A percentile compares a stretch with the other conserved stretches of the same genome.
Conservation (phyloP, 768 basidiomycete genomes). For the Podaxis mareebaensis region DNA sequence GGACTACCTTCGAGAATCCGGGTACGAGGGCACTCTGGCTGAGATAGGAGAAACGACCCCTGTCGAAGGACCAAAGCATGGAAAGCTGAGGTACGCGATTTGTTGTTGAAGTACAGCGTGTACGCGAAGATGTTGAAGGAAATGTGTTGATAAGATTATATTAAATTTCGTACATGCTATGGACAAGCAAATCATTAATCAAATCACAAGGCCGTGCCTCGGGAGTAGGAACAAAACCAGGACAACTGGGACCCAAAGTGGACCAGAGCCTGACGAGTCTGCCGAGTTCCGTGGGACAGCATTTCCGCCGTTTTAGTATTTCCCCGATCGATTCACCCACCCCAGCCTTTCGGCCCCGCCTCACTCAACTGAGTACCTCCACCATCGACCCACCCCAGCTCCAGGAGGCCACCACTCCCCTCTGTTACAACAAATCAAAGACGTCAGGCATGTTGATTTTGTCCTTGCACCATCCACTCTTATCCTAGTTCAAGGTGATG, state of each 20-base stretch:
- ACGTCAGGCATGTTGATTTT: slow-evolving; percentile 9
- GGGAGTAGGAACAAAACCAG: not conserved
- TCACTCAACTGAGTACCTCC: not conserved
- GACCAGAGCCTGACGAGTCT: not conserved
- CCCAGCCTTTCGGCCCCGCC: not conserved
- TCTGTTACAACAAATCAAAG: not conserved
- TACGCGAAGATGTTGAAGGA: too few relatives aligned
- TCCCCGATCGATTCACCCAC: not conserved
- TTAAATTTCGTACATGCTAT: too few relatives aligned
- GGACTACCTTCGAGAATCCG: too few relatives aligned
- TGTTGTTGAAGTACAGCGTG: too few relatives aligned
- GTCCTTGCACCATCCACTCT: not conserved
- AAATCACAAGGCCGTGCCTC: too few relatives aligned
- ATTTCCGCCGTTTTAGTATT: not conserved
- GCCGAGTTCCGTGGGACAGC: too few relatives aligned
- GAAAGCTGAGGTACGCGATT: too few relatives aligned
- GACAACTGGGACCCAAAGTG: not conserved
- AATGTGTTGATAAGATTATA: too few relatives aligned
- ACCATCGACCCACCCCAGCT: not conserved
- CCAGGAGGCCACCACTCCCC: not conserved
- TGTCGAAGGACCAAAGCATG: too few relatives aligned
- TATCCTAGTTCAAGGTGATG: slow-evolving; percentile 3
- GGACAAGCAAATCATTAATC: too few relatives aligned
- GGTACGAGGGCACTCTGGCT: too few relatives aligned
- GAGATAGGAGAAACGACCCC: too few relatives aligned